A percentile compares a stretch with the other conserved stretches of the same genome.
These are phyloP conservation scores for Micractinium sp. DNA, from an alignment of 139 green algal genomes.

Conservation along the genomic window DNA sequence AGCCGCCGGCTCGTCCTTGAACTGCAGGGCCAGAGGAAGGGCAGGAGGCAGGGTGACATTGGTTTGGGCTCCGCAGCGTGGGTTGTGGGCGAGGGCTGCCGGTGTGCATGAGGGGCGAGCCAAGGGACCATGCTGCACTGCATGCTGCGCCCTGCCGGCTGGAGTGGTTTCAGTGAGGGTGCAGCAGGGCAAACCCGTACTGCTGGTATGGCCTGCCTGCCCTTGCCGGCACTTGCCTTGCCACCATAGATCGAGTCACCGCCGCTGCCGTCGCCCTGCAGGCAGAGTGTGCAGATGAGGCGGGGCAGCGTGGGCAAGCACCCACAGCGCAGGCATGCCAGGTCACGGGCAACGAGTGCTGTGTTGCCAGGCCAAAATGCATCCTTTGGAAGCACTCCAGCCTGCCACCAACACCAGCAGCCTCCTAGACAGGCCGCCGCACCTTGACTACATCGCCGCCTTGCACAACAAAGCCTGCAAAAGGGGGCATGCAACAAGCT, in stretches of 20 bases:
- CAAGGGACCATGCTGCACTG: too few relatives aligned
- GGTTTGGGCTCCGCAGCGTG: too few relatives aligned
- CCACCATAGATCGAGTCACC: conserved; percentile 87
- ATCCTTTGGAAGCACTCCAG: not conserved
- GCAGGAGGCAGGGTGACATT: too few relatives aligned
- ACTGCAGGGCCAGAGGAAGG: conserved; percentile 44
- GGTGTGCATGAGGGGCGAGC: too few relatives aligned
- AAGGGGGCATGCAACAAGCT: too few relatives aligned
- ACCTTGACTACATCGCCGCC: conserved; percentile 79
- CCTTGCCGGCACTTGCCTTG: not conserved
- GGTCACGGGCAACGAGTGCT: not conserved
- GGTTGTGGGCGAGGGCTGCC: too few relatives aligned
- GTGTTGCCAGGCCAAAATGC: not conserved
- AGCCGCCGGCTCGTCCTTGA: conserved; percentile 83
- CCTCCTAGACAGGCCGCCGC: not conserved
- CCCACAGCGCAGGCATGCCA: not conserved
- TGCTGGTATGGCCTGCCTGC: not conserved
- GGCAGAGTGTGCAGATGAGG: not conserved
- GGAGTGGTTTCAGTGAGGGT: not conserved
- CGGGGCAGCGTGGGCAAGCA: not conserved
- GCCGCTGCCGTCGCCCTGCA: conserved; percentile 72
- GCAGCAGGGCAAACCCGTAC: not conserved
- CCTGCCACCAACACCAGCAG: not conserved
- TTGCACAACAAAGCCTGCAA: conserved; percentile 74
- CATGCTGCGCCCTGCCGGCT: not conserved